Evolutionary conservation across 768 basidiomycete genomes (phyloP).

Genomic region (Russula compacta): DNA sequence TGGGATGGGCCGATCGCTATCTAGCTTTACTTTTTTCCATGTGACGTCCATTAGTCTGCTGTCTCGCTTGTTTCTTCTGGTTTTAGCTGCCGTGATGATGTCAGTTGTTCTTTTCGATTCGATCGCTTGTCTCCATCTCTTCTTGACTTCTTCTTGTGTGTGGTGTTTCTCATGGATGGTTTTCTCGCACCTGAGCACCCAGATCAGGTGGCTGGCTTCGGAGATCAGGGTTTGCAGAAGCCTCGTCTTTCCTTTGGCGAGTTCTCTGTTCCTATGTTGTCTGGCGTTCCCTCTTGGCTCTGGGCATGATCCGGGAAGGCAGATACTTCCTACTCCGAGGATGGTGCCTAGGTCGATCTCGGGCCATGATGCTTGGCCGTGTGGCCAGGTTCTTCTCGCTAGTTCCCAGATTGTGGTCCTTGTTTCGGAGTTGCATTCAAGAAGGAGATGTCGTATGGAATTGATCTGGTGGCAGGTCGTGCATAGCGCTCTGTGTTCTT

Average conservation of each 20-base stretch:
- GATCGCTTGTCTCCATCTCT: no score
- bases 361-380: neutral
- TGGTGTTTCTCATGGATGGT: neutral
- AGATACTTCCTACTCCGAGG: neutral
- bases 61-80: no score
- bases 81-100: no score
- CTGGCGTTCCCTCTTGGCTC: neutral
- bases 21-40: no score
- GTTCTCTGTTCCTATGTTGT: neutral
- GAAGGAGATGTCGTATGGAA: no score
- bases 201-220: neutral
- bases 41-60: no score
- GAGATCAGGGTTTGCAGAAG: constrained; percentile 2
- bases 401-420: no score
- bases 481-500: no score
- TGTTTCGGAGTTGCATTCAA: no score
- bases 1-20: no score
- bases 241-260: neutral
- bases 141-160: neutral
- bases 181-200: constrained; percentile 2
- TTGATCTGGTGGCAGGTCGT: no score
- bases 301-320: neutral
- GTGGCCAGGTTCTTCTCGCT: neutral
- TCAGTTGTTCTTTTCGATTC: no score
- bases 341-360: neutral